Percentiles rank a stretch among this genome's conserved stretches.
phyloP scores from a whole-genome alignment of 2,329 filamentous ascomycete species.

The Aureobasidium sp. region DNA sequence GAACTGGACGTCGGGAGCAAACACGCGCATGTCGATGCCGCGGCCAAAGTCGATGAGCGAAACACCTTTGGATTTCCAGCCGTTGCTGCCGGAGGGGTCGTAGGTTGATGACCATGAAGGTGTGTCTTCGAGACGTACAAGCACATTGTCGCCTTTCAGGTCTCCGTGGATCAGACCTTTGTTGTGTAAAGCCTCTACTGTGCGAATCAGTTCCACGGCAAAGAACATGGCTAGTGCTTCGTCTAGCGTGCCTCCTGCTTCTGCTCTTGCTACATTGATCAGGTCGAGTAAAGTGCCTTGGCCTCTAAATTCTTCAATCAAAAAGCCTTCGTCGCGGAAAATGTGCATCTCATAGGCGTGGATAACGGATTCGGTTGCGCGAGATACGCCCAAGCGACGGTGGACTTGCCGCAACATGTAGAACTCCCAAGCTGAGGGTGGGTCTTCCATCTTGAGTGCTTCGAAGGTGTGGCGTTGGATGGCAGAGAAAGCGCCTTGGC shows the following conservation, averaged over 20 bases:
- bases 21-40: conserved; percentile 85
- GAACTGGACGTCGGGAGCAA: conserved; percentile 69
- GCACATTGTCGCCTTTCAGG: conserved; percentile 90
- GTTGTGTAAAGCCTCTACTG: conserved; percentile 75
- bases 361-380: conserved; percentile 69
- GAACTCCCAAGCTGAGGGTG: conserved; percentile 88
- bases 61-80: conserved; percentile 74
- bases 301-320: conserved; percentile 77
- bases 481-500: conserved; percentile 50
- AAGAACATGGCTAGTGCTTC: conserved; percentile 94
- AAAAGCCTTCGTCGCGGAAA: conserved; percentile 80
- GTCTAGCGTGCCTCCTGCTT: conserved; percentile 58
- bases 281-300: conserved; percentile 93
- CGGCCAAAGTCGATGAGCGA: conserved; percentile 91
- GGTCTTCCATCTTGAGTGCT: conserved; percentile 90
- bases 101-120: conserved; percentile 53
- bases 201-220: conserved; percentile 80
- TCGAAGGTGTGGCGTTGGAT: conserved; percentile 54
- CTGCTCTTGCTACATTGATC: conserved; percentile 70
- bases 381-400: conserved; percentile 58
- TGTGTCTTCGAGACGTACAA: conserved; percentile 65
- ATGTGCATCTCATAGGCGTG: conserved; percentile 84
- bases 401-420: conserved; percentile 85
- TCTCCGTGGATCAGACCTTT: conserved; percentile 82
- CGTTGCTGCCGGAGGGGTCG: conserved; percentile 60